These are phyloP conservation scores for Penicillium sumatraense DNA, from an alignment of 2,329 filamentous ascomycete species.

Conservation along the genomic window DNA sequence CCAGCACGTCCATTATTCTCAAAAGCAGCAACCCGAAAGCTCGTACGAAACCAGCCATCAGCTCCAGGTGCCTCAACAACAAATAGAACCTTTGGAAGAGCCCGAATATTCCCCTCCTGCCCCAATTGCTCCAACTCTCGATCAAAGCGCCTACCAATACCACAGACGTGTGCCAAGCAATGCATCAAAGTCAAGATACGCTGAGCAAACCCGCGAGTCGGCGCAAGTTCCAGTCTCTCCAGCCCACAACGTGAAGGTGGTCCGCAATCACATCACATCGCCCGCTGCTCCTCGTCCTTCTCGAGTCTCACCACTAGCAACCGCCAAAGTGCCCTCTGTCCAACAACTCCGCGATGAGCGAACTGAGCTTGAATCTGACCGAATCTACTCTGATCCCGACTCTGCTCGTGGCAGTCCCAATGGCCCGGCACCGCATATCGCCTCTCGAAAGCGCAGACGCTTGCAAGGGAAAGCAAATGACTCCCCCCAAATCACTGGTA, in stretches of 20 bases:
- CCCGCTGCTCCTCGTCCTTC: conserved; percentile 76
- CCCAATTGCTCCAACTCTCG: conserved; percentile 41
- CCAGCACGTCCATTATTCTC: conserved; percentile 34
- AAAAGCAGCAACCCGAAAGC: conserved; percentile 36
- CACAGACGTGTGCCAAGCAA: conserved; percentile 27
- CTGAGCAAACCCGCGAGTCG: conserved; percentile 47
- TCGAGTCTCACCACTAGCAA: conserved; percentile 65
- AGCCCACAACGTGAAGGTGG: conserved; percentile 61
- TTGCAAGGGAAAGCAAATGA: conserved; percentile 45
- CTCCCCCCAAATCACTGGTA: conserved; percentile 37
- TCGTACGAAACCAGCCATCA: conserved; percentile 28
- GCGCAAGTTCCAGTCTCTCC: conserved; percentile 44
- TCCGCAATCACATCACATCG: conserved; percentile 74
- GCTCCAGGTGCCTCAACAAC: conserved; percentile 27
- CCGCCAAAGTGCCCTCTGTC: conserved; percentile 55
- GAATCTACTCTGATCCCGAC: conserved; percentile 30
- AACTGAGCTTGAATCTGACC: conserved; percentile 39
- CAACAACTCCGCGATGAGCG: conserved; percentile 60
- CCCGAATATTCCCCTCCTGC: conserved; percentile 55
- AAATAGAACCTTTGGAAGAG: conserved; percentile 49
- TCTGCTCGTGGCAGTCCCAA: conserved; percentile 52
- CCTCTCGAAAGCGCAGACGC: conserved; percentile 58
- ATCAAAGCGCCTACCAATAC: conserved; percentile 32
- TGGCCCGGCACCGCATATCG: conserved; percentile 45
- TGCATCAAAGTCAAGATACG: conserved; percentile 45